Evolutionary conservation across 495 filamentous ascomycete species (phyloP).

Genomic region (Penicillium samsonianum): DNA sequence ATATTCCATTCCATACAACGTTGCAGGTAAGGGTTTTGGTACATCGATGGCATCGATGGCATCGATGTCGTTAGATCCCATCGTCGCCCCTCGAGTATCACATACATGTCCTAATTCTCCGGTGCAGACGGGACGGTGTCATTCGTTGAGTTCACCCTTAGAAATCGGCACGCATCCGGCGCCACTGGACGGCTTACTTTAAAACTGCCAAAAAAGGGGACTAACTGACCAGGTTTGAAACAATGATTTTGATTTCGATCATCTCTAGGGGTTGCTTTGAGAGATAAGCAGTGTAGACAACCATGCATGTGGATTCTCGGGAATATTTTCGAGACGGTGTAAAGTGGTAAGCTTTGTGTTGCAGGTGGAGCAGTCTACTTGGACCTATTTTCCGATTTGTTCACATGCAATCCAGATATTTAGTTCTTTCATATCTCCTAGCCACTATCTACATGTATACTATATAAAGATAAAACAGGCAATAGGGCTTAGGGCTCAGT

Average conservation of each 20-base stretch:
- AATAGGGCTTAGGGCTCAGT: conserved; percentile 7
- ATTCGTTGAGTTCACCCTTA: conserved; percentile 1
- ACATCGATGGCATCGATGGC: not conserved
- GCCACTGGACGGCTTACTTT: not conserved
- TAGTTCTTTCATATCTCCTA: not conserved
- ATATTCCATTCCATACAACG: not conserved
- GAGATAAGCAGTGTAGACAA: not conserved
- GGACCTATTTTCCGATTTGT: not conserved
- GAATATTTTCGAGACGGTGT: not conserved
- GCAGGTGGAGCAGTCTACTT: not conserved
- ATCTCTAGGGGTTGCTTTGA: no score
- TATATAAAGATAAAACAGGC: not conserved
- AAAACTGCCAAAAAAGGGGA: no score
- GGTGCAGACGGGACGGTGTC: not conserved
- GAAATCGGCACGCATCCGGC: not conserved
- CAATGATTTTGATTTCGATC: not conserved
- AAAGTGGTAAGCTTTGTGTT: not conserved
- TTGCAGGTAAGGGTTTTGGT: not conserved
- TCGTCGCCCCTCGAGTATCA: not conserved
- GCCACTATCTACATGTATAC: conserved; percentile 6
- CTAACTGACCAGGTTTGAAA: not conserved
- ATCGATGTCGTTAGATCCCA: not conserved
- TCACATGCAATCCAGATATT: not conserved
- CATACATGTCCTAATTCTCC: not conserved
- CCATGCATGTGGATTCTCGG: not conserved